phyloP scores from a whole-genome alignment of 2,329 filamentous ascomycete species.

The Myriosclerotinia duriaeana region DNA sequence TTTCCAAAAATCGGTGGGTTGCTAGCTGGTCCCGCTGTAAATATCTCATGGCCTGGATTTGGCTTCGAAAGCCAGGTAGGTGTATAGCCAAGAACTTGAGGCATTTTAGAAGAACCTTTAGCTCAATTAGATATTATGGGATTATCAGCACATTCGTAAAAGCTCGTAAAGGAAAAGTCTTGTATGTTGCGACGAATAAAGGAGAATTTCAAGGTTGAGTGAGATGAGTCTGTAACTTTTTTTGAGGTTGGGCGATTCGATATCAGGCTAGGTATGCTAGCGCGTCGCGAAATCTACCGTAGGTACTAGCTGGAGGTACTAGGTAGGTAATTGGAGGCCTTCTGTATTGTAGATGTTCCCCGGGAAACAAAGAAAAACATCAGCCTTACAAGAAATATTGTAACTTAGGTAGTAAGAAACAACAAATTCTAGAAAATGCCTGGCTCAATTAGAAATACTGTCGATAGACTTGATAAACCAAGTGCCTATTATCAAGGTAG shows the following conservation, averaged over 20 bases:
- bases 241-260: conserved; percentile 26
- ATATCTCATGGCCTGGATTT: conserved; percentile 75
- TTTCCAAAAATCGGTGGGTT: conserved; percentile 33
- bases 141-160: conserved; percentile 24
- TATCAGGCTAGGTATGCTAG: conserved; percentile 30
- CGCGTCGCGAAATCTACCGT: conserved; percentile 26
- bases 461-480: conserved; percentile 88
- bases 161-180: conserved; percentile 24
- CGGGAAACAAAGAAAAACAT: conserved; percentile 25
- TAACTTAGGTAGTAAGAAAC: no score
- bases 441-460: conserved; percentile 59
- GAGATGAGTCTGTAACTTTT: conserved; percentile 28
- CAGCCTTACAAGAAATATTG: conserved; percentile 20
- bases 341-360: conserved; percentile 14
- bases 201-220: background rate
- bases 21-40: conserved; percentile 52
- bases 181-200: conserved; percentile 22
- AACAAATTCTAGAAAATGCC: conserved; percentile 35
- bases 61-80: conserved; percentile 82
- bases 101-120: conserved; percentile 57
- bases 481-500: conserved; percentile 89
- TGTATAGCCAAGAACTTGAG: conserved; percentile 80
- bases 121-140: conserved; percentile 27
- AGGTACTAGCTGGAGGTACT: background rate
- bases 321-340: conserved; percentile 6